Evolutionary conservation across 2,329 filamentous ascomycete species (phyloP).

Genomic region (Calonectria hawksworthii): DNA sequence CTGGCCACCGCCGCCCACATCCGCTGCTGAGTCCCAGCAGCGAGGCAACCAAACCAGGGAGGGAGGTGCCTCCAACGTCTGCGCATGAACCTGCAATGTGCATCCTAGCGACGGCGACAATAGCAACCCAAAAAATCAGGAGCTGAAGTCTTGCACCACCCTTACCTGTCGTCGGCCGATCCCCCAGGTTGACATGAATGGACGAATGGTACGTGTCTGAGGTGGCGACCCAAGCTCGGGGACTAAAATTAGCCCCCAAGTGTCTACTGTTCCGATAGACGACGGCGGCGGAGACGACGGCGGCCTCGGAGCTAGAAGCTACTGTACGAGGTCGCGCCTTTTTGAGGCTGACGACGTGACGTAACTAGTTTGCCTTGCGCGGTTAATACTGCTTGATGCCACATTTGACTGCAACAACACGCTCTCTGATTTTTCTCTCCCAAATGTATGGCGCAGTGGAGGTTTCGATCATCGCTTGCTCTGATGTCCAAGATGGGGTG

Average conservation of each 20-base stretch:
- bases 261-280: slow-evolving; percentile 32
- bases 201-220: slow-evolving; percentile 45
- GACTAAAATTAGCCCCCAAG: slow-evolving; percentile 46
- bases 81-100: neutral
- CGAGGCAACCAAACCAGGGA: slow-evolving; percentile 16
- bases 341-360: slow-evolving; percentile 16
- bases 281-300: slow-evolving; percentile 32
- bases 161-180: slow-evolving; percentile 43
- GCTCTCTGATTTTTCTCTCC: neutral
- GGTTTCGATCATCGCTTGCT: slow-evolving; percentile 7
- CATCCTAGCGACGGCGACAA: slow-evolving; percentile 36
- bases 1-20: slow-evolving; percentile 17
- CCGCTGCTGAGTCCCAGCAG: slow-evolving; percentile 6
- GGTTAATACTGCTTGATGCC: neutral
- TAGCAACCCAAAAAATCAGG: slow-evolving; percentile 32
- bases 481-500: neutral
- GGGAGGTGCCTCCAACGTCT: neutral
- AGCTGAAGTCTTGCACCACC: slow-evolving; percentile 28
- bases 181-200: slow-evolving; percentile 30
- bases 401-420: neutral
- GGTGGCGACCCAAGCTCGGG: slow-evolving; percentile 41
- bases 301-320: slow-evolving; percentile 26
- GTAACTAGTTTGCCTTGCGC: slow-evolving; percentile 4
- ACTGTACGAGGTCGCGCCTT: slow-evolving; percentile 15
- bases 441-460: neutral